Percentiles rank a stretch among this genome's conserved stretches.
These are phyloP conservation scores for Ascochyta koolunga DNA, from an alignment of 2,329 filamentous ascomycete genomes.

Conservation along the genomic window DNA sequence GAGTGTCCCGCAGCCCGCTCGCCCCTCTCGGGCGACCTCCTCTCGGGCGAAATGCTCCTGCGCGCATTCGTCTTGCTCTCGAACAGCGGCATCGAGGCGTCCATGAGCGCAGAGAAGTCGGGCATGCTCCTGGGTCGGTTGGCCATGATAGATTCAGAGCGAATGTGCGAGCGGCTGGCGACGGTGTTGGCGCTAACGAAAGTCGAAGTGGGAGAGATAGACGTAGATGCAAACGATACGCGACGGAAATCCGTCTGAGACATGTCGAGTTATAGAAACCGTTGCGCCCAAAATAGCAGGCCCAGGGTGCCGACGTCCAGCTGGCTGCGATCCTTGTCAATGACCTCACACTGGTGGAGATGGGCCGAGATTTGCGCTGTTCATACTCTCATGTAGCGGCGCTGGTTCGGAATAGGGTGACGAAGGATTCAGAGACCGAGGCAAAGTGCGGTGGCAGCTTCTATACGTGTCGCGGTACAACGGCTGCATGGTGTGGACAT, in stretches of 20 bases:
- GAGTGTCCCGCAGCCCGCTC: slow-evolving; percentile 18
- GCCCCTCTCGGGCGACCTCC: slow-evolving; percentile 31
- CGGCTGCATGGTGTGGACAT: slow-evolving; percentile 11
- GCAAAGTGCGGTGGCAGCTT: slow-evolving; percentile 10
- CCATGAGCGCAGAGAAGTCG: slow-evolving; percentile 42
- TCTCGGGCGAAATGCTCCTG: slow-evolving; percentile 29
- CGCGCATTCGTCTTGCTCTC: slow-evolving; percentile 31
- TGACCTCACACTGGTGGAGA: slow-evolving; percentile 38
- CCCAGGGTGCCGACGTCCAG: slow-evolving; percentile 22
- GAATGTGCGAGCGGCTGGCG: slow-evolving; percentile 6
- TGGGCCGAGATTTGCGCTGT: slow-evolving; percentile 14
- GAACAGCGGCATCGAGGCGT: slow-evolving; percentile 34
- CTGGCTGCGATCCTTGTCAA: slow-evolving; percentile 41
- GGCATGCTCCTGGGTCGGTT: slow-evolving; percentile 43
- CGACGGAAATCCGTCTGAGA: slow-evolving; percentile 10
- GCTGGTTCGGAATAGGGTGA: background rate
- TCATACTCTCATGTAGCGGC: slow-evolving; percentile 7
- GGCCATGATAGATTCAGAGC: slow-evolving; percentile 11
- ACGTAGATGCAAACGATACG: slow-evolving; percentile 18
- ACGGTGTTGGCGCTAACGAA: slow-evolving; percentile 5
- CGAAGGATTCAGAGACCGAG: background rate
- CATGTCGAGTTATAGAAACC: slow-evolving; percentile 15
- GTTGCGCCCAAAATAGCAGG: slow-evolving; percentile 20
- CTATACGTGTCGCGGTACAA: slow-evolving; percentile 15
- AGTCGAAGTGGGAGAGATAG: background rate